Conservation (phyloP, 2,329 filamentous ascomycete species). For the Ampelomyces quisqualis region DNA sequence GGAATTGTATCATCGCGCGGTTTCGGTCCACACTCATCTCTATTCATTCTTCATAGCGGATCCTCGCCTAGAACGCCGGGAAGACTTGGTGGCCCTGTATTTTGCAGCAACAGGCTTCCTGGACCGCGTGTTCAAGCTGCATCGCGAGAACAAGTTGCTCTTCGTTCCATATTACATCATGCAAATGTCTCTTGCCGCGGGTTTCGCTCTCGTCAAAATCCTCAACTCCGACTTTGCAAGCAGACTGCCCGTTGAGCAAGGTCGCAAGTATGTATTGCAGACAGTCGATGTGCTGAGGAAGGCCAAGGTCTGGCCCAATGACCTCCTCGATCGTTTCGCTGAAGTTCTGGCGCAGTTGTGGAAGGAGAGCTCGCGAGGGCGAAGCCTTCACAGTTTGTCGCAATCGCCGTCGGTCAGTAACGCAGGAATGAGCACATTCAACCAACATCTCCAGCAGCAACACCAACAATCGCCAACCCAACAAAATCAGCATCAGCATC, state of each 20-base stretch:
- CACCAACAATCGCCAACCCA: constrained; percentile 22
- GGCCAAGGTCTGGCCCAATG: constrained; percentile 74
- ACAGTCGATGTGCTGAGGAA: constrained; percentile 70
- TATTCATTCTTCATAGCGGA: constrained; percentile 81
- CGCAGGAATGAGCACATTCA: constrained; percentile 35
- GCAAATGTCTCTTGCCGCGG: constrained; percentile 81
- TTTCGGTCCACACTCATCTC: constrained; percentile 72
- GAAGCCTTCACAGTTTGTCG: constrained; percentile 41
- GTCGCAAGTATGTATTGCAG: constrained; percentile 67
- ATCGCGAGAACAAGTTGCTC: constrained; percentile 58
- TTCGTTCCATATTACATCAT: constrained; percentile 76
- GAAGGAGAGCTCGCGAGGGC: constrained; percentile 58
- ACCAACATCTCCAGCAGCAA: constrained; percentile 26
- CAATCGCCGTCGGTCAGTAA: constrained; percentile 41
- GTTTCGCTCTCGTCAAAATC: constrained; percentile 73
- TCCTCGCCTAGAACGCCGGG: constrained; percentile 57
- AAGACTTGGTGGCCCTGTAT: constrained; percentile 75
- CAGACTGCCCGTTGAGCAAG: constrained; percentile 63
- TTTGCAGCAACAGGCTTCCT: constrained; percentile 69
- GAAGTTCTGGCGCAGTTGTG: constrained; percentile 88
- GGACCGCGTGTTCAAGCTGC: constrained; percentile 58
- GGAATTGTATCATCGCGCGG: constrained; percentile 68
- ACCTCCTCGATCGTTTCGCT: constrained; percentile 75
- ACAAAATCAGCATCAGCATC: constrained; percentile 17
- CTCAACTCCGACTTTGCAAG: constrained; percentile 74